Evolutionary conservation across 352 stramenopile species (phyloP), one percentile per base, ranked within the genome.

Genomic region (Plasmopara muralis): DNA sequence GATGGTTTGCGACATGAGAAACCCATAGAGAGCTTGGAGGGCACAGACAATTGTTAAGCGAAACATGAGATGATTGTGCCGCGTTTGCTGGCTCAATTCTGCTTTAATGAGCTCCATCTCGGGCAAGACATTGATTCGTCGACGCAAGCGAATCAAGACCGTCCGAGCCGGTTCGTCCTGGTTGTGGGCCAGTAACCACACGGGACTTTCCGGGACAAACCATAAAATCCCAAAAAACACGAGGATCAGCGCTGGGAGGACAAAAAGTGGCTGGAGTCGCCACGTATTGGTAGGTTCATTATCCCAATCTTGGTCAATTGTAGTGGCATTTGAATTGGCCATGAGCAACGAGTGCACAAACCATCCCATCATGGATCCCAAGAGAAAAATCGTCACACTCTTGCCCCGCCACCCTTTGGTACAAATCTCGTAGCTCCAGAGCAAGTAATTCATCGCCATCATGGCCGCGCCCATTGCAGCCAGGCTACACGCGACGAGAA

Each of bases 321-420:
- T 74, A 8, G 64, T 65, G 2, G 43, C 46, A 52, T 89, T 86
- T 16, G 76, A 62, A 18, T 73, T 83, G 5, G 61, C 57, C 58
- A 86, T 72, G 44, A 93, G 43, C 13, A 77, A 48, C 5, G 76
- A 70, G 50, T 91, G 73, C 16, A 81, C 66, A 20, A 89, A 61
- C 62, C 75, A 87, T 10, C 83, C 83, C 15, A 88, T 57, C 58
- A 83, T 77, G 4, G 64, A 82, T 8, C 83, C 83, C 35, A 94
- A 68, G 28, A 90, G 55, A 55, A 92, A 94, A 30, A 92, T 76
- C 7, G 76, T 85, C 5, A 90, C 65, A 37, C 78, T 85, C 64
- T 94, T 94, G 40, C 83, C 82, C n/a, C 76, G 81, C 81, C 82
- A 92, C 20, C 82, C 83, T 53, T 87, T 87, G 13, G 82, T 92